phyloP scores from a whole-genome alignment of 305 asterid species.

The Fraxinus greggii region DNA sequence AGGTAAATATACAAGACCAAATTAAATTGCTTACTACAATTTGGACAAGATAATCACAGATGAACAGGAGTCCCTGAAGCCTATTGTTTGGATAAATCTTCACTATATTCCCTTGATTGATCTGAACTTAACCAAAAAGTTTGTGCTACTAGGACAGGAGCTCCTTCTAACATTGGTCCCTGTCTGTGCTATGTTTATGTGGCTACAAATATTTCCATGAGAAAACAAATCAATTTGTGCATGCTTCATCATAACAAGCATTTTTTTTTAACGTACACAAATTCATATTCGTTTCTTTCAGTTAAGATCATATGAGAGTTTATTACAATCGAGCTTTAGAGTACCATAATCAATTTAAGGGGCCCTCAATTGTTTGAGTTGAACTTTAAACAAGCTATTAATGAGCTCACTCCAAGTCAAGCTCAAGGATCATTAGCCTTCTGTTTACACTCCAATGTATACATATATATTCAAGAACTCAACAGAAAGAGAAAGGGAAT shows the following conservation, averaged over 20 bases:
- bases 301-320: background rate
- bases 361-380: background rate
- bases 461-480: background rate
- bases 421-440: background rate
- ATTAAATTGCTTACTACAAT: background rate
- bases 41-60: background rate
- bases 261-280: background rate
- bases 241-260: background rate
- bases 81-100: background rate
- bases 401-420: background rate
- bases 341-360: background rate
- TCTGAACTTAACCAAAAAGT: background rate
- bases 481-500: conserved; percentile 1
- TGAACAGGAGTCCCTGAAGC: background rate
- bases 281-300: background rate
- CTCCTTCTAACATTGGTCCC: background rate
- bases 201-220: background rate
- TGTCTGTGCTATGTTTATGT: background rate
- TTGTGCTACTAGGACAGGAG: background rate
- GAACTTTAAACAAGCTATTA: background rate
- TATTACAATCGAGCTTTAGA: background rate
- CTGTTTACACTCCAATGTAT: background rate
- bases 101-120: background rate
- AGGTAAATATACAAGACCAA: background rate
- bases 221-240: background rate